phyloP scores from a whole-genome alignment of 108 stramenopile species.

The Craspedostauros australis region DNA sequence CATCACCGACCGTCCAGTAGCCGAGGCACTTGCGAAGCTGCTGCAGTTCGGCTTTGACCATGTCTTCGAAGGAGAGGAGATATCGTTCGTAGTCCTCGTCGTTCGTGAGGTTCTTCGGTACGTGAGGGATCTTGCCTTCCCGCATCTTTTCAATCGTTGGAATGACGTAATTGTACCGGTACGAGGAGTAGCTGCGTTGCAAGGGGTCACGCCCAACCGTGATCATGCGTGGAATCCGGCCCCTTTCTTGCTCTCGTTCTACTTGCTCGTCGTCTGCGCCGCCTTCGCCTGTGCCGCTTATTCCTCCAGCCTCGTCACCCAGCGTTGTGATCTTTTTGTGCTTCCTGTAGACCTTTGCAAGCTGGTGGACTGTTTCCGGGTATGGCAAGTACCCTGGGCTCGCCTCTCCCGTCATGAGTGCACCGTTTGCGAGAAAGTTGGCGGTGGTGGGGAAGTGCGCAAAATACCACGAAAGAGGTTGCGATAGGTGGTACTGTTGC shows the following conservation, averaged over 20 bases:
- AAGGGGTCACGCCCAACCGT: constrained; percentile 69
- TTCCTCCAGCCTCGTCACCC: too few relatives aligned
- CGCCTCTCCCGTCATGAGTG: constrained; percentile 83
- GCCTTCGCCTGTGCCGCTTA: too few relatives aligned
- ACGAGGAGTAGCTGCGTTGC: constrained; percentile 64
- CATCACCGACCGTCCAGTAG: constrained; percentile 1
- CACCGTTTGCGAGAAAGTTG: constrained; percentile 57
- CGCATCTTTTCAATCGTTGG: constrained; percentile 44
- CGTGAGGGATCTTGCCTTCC: constrained; percentile 31
- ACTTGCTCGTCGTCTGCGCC: too few relatives aligned
- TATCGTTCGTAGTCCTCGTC: constrained; percentile 46
- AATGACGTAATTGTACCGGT: constrained; percentile 70
- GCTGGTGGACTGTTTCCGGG: constrained; percentile 23
- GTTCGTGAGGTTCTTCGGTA: constrained; percentile 24
- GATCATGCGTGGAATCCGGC: constrained; percentile 45
- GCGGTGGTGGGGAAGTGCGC: constrained; percentile 62
- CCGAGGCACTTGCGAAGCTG: constrained; percentile 47
- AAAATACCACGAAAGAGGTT: constrained; percentile 65
- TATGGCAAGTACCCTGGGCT: constrained; percentile 79
- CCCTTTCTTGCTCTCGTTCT: too few relatives aligned
- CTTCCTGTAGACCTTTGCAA: constrained; percentile 1
- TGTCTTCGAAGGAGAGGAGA: constrained; percentile 70
- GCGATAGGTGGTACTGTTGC: constrained; percentile 20
- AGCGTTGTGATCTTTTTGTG: too few relatives aligned
- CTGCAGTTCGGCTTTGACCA: constrained; percentile 63